Percentiles rank a stretch among this genome's conserved stretches.
These are phyloP conservation scores for Penicillium sp. DNA, from an alignment of 2,329 filamentous ascomycete species.

Conservation along the genomic window DNA sequence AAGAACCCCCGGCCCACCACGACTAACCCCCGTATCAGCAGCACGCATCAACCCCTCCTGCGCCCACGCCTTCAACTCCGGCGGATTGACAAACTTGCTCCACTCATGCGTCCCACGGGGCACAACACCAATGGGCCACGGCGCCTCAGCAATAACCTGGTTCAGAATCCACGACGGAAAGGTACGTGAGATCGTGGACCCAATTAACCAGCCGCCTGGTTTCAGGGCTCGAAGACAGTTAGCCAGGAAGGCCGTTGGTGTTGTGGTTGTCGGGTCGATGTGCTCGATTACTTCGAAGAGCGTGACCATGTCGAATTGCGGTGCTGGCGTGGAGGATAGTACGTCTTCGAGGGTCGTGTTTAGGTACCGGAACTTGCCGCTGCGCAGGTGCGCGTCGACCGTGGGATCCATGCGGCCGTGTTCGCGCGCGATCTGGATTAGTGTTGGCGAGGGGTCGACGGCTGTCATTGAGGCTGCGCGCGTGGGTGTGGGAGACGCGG, in stretches of 20 bases:
- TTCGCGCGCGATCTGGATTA: constrained; percentile 60
- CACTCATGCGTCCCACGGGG: constrained; percentile 93
- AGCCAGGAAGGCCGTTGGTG: constrained; percentile 64
- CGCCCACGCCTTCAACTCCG: constrained; percentile 53
- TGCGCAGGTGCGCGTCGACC: constrained; percentile 51
- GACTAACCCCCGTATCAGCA: constrained; percentile 37
- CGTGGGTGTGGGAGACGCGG: constrained; percentile 28
- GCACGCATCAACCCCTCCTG: constrained; percentile 45
- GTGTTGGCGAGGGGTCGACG: constrained; percentile 42
- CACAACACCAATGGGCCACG: constrained; percentile 65
- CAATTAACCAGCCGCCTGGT: constrained; percentile 87
- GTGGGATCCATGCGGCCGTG: constrained; percentile 71
- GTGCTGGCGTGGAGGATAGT: constrained; percentile 13
- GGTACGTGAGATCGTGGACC: constrained; percentile 87
- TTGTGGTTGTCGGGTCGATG: constrained; percentile 67
- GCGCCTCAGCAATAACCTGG: constrained; percentile 83
- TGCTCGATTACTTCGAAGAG: constrained; percentile 96
- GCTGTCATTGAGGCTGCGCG: constrained; percentile 42
- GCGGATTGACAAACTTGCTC: constrained; percentile 88
- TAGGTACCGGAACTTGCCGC: constrained; percentile 59
- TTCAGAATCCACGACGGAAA: constrained; percentile 88
- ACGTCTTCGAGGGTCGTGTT: constrained; percentile 68
- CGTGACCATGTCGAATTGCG: constrained; percentile 69
- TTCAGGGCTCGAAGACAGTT: constrained; percentile 59
- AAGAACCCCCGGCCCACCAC: constrained; percentile 24